Evolutionary conservation across 345 rosid species (phyloP).

Genomic region (Hypericum perforatum): DNA sequence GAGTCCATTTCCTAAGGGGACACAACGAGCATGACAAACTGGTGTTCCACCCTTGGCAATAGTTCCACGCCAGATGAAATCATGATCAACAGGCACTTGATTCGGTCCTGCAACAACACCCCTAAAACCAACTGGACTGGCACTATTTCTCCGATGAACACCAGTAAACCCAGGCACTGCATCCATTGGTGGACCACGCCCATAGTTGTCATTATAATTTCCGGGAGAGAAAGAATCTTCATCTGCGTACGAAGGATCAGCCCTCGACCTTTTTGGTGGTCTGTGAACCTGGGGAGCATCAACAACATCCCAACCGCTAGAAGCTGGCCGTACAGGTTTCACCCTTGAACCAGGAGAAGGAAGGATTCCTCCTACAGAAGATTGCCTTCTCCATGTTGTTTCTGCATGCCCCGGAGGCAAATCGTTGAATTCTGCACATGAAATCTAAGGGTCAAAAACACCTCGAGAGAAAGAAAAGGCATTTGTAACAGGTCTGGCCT

Average conservation of each 20-base stretch:
- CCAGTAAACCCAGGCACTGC: conserved; percentile 20
- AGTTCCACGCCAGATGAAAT: conserved; percentile 62
- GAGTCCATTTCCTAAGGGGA: conserved; percentile 46
- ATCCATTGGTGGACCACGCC: conserved; percentile 37
- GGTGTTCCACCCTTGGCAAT: conserved; percentile 77
- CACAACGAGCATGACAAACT: conserved; percentile 68
- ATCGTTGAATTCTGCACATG: conserved; percentile 47
- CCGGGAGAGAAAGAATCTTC: conserved; percentile 40
- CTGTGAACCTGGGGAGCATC: conserved; percentile 50
- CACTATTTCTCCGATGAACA: conserved; percentile 28
- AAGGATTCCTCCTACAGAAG: conserved; percentile 45
- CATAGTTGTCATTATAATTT: conserved; percentile 43
- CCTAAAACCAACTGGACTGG: conserved; percentile 37
- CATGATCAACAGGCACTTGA: conserved; percentile 32
- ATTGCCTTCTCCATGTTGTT: conserved; percentile 54
- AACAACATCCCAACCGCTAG: conserved; percentile 68
- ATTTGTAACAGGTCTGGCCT: conserved; percentile 31
- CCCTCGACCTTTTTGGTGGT: conserved; percentile 57
- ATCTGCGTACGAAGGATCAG: conserved; percentile 42
- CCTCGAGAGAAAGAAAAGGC: conserved; percentile 39
- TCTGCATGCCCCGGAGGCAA: conserved; percentile 25
- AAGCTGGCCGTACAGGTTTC: conserved; percentile 32
- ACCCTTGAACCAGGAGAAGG: conserved; percentile 45
- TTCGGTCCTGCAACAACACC: conserved; percentile 22
- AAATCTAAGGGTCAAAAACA: conserved; percentile 36